Base-by-base conservation (phyloP, 2,329 filamentous ascomycete genomes). In the Chrysosporium queenslandicum region DNA sequence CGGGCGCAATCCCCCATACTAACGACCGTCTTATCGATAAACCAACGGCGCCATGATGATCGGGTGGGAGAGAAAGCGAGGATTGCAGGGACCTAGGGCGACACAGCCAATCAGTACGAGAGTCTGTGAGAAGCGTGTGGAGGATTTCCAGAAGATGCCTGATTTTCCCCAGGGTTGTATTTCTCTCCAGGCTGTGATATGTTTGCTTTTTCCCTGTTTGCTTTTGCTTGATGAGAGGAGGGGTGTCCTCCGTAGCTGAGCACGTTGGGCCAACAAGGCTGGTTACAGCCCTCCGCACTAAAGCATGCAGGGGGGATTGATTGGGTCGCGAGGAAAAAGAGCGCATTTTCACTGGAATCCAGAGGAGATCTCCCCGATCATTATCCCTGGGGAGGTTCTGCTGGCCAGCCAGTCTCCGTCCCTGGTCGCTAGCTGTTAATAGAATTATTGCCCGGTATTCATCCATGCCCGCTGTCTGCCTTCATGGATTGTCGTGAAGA, bases 241-340 rank as follows among this genome's bases (percentile, higher is more conserved):
- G 18, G 37, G 8, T 29, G 27, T 9, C 9, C 5, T 29, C 27
- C 4, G 18, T 2, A 40, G 14, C 16, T 12, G 20, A 25, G 23
- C 32, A 20, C 20, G 23, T 50, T 50, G 47, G 47, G 47, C 47
- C 47, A 50, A 21, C 47, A 50, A 42, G 47, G 37, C 47, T 50
- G 23, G 47, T 50, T 34, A 34, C 37, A 50, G 37, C 47, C 43
- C 42, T 50, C 47, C 47, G 25, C 47, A 42, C 47, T 41, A 50
- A 16, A 9, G 29, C 2, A 23, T 37, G 34, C 37, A 42, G 25
- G 47, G 46, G 47, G n/a, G 12, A n/a, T 2, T 29, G 47, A 50
- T 50, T 50, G 47, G 47, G 16, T 18, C 12, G 18, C n/a, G 27
- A 18, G n/a, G 9, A 18, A 39, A 40, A 39, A 40, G n/a, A 25